Evolutionary conservation across 2,329 filamentous ascomycete genomes (phyloP), one percentile per base, ranked within the genome.

Genomic region (Alternaria ethzedia): DNA sequence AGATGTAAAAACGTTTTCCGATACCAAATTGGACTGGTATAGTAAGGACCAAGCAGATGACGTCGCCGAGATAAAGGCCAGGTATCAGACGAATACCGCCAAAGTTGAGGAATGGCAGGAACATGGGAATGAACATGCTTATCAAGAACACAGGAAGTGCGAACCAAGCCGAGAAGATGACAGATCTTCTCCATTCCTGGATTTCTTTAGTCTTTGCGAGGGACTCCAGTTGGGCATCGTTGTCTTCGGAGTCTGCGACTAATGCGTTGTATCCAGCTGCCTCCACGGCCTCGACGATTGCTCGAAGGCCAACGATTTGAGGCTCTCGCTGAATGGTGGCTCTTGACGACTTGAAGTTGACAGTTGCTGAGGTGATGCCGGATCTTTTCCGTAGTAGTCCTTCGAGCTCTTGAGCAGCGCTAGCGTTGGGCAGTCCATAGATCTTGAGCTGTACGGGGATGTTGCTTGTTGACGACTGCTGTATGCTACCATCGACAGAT

Each of bases 181-280:
- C 97, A 0, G 94, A 93, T 28, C 85, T 87, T 65, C 88, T 89
- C 96, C 96, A 99, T 80, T 97, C 94, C 67, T 91, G 92, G 66
- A 99, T 97, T 80, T 99, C 96, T 71, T 93, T 92, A 0, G 96
- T 98, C 82, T 99, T 99, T 9, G 96, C 92, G 3, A 99, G 86
- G 1, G 96, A 98, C 79, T 98, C 94, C 3, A 99, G 87, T 78
- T 99, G 96, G 1, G 96, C 95, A 75, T 97, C 97, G 79, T 97
- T 98, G 81, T 99, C 96, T 73, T 98, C 93, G 57, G 90, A 91
- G 69, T 98, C 95, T 1, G 94, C 90, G 11, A 98, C 87, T 3
- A 99, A 84, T 2, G 95, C 96, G 77, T 97, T 97, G 79, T 92
- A 93, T 2, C 95, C 94, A 20, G 88, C 84, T n/a, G 86, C 85